Percentiles rank a stretch among this genome's conserved stretches.
Evolutionary conservation across 257 asterid species (phyloP).

Genomic region (Nicotiana knightiana): DNA sequence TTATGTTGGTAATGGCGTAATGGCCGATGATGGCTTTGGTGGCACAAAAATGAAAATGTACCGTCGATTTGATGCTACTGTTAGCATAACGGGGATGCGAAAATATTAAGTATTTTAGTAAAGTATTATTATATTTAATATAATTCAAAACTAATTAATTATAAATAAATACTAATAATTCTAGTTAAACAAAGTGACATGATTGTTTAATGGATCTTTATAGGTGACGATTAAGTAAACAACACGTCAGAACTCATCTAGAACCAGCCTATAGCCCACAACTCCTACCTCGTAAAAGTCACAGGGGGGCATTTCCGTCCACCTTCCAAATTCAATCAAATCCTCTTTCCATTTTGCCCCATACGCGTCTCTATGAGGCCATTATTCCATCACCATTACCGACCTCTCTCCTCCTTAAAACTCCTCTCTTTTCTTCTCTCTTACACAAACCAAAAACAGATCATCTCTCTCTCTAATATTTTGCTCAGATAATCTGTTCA

Average conservation of each 20-base stretch:
- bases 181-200: too few species aligned
- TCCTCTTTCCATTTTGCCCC: slow-evolving; percentile 23
- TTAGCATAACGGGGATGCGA: too few species aligned
- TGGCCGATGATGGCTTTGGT: too few species aligned
- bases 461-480: not conserved
- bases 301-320: slow-evolving; percentile 38
- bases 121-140: too few species aligned
- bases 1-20: too few species aligned
- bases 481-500: too few species aligned
- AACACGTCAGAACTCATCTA: slow-evolving; percentile 56
- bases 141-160: too few species aligned
- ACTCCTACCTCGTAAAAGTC: not conserved
- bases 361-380: slow-evolving; percentile 65
- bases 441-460: not conserved
- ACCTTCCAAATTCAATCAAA: not conserved
- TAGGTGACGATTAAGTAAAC: slow-evolving; percentile 26
- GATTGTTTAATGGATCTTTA: not conserved
- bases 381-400: slow-evolving; percentile 48
- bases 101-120: too few species aligned
- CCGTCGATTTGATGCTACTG: too few species aligned
- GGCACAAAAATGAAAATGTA: too few species aligned
- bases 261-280: slow-evolving; percentile 14
- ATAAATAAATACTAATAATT: too few species aligned
- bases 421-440: slow-evolving; percentile 10
- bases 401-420: slow-evolving; percentile 47